Conservation (phyloP, 179 eudicot species). For the Sideroxylon spinosum region DNA sequence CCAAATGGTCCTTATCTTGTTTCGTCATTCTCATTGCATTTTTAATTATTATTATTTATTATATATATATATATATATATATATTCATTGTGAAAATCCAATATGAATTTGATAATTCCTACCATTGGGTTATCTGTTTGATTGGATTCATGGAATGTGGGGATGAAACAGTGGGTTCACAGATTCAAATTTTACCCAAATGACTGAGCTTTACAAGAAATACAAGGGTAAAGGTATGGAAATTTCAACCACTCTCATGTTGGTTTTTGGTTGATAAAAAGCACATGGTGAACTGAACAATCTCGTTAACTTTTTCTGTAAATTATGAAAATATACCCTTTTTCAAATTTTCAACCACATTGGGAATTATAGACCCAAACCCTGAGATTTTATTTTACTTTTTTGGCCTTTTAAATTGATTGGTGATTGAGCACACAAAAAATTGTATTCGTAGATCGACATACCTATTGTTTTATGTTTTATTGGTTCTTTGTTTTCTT, state of each 20-base stretch:
- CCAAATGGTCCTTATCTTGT: slow-evolving; percentile 56
- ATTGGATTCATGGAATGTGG: slow-evolving; percentile 19
- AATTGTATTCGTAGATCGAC: no score
- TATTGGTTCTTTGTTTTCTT: background rate
- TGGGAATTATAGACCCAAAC: no score
- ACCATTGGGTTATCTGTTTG: background rate
- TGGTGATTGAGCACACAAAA: no score
- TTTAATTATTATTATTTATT: background rate
- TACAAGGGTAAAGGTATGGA: slow-evolving; percentile 64
- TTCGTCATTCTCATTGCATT: background rate
- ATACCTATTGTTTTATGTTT: background rate
- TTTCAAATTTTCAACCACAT: no score
- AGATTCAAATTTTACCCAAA: slow-evolving; percentile 62
- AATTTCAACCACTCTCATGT: background rate
- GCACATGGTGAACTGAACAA: background rate
- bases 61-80: no score
- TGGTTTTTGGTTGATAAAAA: slow-evolving; percentile 1
- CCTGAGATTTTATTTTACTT: background rate
- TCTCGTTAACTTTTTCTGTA: background rate
- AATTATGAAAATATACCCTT: background rate
- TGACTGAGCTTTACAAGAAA: slow-evolving; percentile 62
- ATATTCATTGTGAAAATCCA: background rate
- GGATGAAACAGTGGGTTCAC: slow-evolving; percentile 62
- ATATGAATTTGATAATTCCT: slow-evolving; percentile 1
- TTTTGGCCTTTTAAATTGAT: background rate